Conservation (phyloP, 257 asterid genomes). For the Paraleonurus japonicus region DNA sequence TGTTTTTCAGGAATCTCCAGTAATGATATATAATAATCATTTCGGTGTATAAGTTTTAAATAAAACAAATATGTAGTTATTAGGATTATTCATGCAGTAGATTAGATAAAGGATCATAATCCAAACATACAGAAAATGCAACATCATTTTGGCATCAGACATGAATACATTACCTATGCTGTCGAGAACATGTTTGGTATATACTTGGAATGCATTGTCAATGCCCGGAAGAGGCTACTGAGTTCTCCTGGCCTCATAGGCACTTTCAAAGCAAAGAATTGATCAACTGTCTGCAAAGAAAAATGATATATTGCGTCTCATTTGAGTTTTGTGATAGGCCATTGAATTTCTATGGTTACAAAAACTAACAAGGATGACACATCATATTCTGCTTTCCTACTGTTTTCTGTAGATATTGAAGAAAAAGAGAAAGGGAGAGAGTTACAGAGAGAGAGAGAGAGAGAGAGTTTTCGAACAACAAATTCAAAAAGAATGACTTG, state of each 20-base stretch:
- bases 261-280: slow-evolving; percentile 84
- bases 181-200: slow-evolving; percentile 66
- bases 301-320: slow-evolving; percentile 19
- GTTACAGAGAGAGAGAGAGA: no score
- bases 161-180: slow-evolving; percentile 57
- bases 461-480: no score
- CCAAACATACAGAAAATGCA: slow-evolving; percentile 11
- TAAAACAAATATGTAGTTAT: background rate
- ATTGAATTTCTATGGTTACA: slow-evolving; percentile 15
- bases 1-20: background rate
- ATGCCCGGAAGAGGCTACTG: slow-evolving; percentile 82
- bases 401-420: background rate
- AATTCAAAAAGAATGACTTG: no score
- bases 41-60: background rate
- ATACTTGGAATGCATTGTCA: slow-evolving; percentile 95
- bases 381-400: background rate
- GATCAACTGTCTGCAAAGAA: slow-evolving; percentile 92
- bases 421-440: background rate
- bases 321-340: slow-evolving; percentile 12
- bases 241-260: slow-evolving; percentile 93
- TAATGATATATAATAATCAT: slow-evolving; percentile 1
- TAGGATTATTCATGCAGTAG: slow-evolving; percentile 1
- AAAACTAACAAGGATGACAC: background rate
- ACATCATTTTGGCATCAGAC: slow-evolving; percentile 19
- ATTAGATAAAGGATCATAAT: slow-evolving; percentile 16